Conservation (phyloP, 164 flowering plant species). For the Buxus sempervirens region DNA sequence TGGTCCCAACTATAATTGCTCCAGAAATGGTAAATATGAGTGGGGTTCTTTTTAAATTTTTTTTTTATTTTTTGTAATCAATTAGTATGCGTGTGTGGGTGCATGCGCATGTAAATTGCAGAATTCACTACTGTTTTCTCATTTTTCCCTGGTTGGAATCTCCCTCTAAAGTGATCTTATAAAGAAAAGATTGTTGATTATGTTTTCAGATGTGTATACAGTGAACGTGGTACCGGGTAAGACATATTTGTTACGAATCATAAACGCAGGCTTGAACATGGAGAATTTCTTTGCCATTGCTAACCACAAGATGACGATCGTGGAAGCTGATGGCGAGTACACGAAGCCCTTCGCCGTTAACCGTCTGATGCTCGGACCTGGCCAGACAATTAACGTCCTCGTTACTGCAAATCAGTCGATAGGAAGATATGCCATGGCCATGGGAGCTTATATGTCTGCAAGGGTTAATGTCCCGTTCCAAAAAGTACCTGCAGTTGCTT, state of each 20-base stretch:
- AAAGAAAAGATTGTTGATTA: no score
- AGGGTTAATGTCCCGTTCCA: constrained; percentile 23
- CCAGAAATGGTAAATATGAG: constrained; percentile 47
- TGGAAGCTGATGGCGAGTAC: constrained; percentile 50
- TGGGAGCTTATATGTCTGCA: constrained; percentile 39
- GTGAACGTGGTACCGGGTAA: constrained; percentile 39
- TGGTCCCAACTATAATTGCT: constrained; percentile 67
- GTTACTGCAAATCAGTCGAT: constrained; percentile 40
- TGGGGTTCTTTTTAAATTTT: no score
- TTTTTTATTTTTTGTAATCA: neutral
- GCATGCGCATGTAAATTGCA: no score
- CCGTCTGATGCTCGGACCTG: constrained; percentile 42
- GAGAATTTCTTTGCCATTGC: constrained; percentile 48
- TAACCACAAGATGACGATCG: constrained; percentile 49
- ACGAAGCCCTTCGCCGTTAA: constrained; percentile 43
- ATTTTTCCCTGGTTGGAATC: no score
- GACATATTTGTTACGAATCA: constrained; percentile 44
- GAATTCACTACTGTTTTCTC: no score
- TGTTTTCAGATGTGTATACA: neutral
- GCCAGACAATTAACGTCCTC: constrained; percentile 44
- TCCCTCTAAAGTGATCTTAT: no score
- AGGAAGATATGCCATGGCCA: constrained; percentile 43
- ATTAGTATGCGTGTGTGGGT: no score
- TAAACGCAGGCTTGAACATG: constrained; percentile 41
- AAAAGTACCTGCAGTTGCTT: constrained; percentile 38